Evolutionary conservation across 495 filamentous ascomycete genomes (phyloP), one percentile per base, ranked within the genome.

Genomic region (Astrothelium subdiscretum): DNA sequence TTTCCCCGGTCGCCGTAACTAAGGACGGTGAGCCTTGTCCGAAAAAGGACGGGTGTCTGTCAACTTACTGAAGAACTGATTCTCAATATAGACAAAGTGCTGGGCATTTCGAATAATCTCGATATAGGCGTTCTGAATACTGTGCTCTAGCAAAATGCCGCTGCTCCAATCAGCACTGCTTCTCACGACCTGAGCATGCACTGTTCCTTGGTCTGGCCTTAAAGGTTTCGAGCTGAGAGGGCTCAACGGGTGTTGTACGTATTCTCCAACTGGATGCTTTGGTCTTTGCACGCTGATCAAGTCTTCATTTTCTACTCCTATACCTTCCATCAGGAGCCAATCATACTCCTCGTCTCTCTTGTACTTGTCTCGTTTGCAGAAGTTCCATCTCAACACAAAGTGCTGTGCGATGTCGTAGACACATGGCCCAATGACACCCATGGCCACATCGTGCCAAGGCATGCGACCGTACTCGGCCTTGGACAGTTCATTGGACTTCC

Each of bases 371-470:
- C 92, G 84, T 76, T 98, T 97, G 76, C 92, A 78, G 64, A 96
- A 95, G 72, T 98, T 98, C 94, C 94, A 97, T 43, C 92, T 83
- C 40, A 95, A 80, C 38, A 96, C 87, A 67, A 98, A 98, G 70
- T 98, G 92, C 73, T 97, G 91, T 2, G 92, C 92, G 66, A 98
- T 92, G 71, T 96, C 91, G 70, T 91, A 92, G 32, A 96, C 89
- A 67, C 86, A 90, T 43, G 91, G 89, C 5, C 92, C 92, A 54
- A 95, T 81, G 26, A 97, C 61, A 2, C 89, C 91, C 88, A 97
- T 91, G 3, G 88, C 80, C 2, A 97, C 91, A 71, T 97, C 92
- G 69, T 97, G 92, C 92, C 92, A 97, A 1, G 92, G 92, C 92
- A 97, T 96, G 31, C 92, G 85, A 27, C 91, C 92, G 65, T 88